Base-by-base conservation (phyloP, 345 rosid genomes). In the Chamaenerion angustifolium region DNA sequence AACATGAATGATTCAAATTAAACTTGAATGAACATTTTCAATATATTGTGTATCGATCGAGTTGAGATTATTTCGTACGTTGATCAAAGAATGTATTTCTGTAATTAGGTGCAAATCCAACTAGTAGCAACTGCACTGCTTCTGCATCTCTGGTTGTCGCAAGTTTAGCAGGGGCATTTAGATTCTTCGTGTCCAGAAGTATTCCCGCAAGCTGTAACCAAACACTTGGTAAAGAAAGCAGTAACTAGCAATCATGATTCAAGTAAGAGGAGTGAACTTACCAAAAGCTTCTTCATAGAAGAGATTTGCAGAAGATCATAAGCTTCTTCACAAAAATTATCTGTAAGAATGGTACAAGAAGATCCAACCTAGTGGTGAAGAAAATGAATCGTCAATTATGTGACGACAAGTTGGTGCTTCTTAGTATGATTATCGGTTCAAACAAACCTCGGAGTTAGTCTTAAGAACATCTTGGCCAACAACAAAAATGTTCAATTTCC, bases 261-360 rank as follows among this genome's bases (percentile, higher is more conserved):
- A 11, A 2, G 4, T 17, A 7, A 16, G 45, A 25, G 23, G 42
- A 41, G 21, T 10, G 16, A 55, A 46, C 48, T 55, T 68, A 78
- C 82, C 82, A 78, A 40, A 64, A 74, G 80, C 49, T 53, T 78
- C 61, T 74, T 76, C 62, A 78, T 62, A 45, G 64, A 12, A 10
- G 73, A 63, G 14, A 53, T 71, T 64, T 76, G 69, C 19, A 82
- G 81, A 55, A 78, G 64, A 61, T 82, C 79, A 53, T 76, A 78
- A 45, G 85, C 89, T 51, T 72, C 85, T 66, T 82, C 89, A 59
- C 85, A 78, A 60, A 68, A 76, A 61, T 78, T 74, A 58, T 82
- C 89, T 12, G 85, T 78, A 4, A 82, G 79, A 60, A 70, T 55
- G 12, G 89, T 70, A 68, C 82, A 82, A 41, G 53, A 74, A 47